Conservation (phyloP, 768 basidiomycete species). For the Tylopilus balloui region DNA sequence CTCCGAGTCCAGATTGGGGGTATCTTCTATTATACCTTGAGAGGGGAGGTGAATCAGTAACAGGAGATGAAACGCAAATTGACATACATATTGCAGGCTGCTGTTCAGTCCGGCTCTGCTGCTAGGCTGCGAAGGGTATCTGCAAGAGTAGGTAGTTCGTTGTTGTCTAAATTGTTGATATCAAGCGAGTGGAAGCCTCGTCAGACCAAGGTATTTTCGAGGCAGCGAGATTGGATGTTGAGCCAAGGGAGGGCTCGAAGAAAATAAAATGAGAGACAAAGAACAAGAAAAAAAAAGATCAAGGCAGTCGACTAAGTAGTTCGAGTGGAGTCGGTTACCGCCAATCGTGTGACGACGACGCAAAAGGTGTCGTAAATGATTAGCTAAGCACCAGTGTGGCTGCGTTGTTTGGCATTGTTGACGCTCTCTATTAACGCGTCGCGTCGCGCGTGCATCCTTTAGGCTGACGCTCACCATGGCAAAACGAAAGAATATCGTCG, state of each 20-base stretch:
- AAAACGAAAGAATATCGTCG: slow-evolving; percentile 46
- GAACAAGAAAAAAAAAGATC: background rate
- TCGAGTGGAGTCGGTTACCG: slow-evolving; percentile 16
- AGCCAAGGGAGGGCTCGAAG: slow-evolving; percentile 10
- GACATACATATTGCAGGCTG: slow-evolving; percentile 65
- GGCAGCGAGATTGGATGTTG: slow-evolving; percentile 18
- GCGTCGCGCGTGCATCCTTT: slow-evolving; percentile 27
- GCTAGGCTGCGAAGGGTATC: slow-evolving; percentile 32
- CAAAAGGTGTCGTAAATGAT: too few species aligned
- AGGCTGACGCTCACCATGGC: slow-evolving; percentile 37
- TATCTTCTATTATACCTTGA: slow-evolving; percentile 57
- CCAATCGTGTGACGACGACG: slow-evolving; percentile 14
- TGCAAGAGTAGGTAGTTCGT: background rate
- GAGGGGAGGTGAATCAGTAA: slow-evolving; percentile 5
- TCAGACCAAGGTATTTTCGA: slow-evolving; percentile 12
- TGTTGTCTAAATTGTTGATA: slow-evolving; percentile 10
- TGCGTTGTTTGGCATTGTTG: slow-evolving; percentile 25
- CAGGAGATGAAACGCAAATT: slow-evolving; percentile 3
- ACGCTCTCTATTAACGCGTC: slow-evolving; percentile 13
- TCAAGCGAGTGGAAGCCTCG: slow-evolving; percentile 32
- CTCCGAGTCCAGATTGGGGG: slow-evolving; percentile 52
- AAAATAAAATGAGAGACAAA: slow-evolving; percentile 3
- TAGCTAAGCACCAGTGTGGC: too few species aligned
- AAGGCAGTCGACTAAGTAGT: background rate
- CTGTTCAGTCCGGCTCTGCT: slow-evolving; percentile 46